Evolutionary conservation across 768 basidiomycete species (phyloP).

Genomic region (Auricularia heimuer): DNA sequence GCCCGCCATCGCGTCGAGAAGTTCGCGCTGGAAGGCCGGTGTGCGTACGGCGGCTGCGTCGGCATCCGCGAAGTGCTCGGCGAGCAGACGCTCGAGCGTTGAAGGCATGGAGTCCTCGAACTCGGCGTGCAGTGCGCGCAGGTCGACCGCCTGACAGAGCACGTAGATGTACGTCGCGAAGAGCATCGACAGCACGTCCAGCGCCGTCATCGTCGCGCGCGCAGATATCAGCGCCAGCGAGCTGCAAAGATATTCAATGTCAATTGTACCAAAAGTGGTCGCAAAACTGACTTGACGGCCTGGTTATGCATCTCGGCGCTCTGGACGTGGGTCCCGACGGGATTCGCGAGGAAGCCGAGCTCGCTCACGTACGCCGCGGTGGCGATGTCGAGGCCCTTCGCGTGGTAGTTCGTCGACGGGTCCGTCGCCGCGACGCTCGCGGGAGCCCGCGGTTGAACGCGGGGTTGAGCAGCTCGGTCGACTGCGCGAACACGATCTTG

Average conservation of each 20-base stretch:
- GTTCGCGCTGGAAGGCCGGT: constrained; percentile 23
- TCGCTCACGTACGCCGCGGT: constrained; percentile 75
- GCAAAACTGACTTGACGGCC: constrained; percentile 57
- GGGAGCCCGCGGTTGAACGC: constrained; percentile 76
- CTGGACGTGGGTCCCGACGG: constrained; percentile 76
- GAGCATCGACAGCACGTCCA: constrained; percentile 69
- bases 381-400: constrained; percentile 79
- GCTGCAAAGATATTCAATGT: constrained; percentile 16
- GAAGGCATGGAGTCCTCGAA: constrained; percentile 40
- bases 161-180: constrained; percentile 68
- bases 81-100: constrained; percentile 43
- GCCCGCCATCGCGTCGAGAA: constrained; percentile 36
- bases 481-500: constrained; percentile 57
- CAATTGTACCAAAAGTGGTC: too few species aligned
- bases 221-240: constrained; percentile 79
- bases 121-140: constrained; percentile 64
- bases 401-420: constrained; percentile 72
- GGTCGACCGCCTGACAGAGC: constrained; percentile 77
- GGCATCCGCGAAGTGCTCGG: constrained; percentile 29
- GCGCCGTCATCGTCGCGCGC: constrained; percentile 65
- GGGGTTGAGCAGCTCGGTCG: constrained; percentile 70
- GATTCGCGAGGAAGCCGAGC: constrained; percentile 72
- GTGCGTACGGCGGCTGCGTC: constrained; percentile 22
- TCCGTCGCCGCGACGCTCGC: constrained; percentile 67
- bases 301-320: constrained; percentile 91